A percentile compares a stretch with the other conserved stretches of the same genome.
Conservation (phyloP, 2,329 filamentous ascomycete species). For the Hymenoscyphus infarciens region DNA sequence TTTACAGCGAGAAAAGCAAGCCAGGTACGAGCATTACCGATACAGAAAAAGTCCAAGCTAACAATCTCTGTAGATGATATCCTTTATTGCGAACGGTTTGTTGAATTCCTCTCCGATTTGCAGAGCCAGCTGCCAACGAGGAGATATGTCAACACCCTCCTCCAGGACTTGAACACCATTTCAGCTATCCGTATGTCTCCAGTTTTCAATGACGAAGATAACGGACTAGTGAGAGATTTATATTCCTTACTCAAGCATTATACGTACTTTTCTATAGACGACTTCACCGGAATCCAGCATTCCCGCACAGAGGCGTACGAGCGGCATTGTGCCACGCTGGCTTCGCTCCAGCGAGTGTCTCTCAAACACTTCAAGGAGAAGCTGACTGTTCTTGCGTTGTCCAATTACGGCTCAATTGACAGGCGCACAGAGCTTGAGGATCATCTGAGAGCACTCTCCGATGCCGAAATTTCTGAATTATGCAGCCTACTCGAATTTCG, state of each 20-base stretch:
- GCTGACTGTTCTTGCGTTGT: slow-evolving; percentile 83
- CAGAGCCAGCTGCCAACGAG: slow-evolving; percentile 91
- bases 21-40: slow-evolving; percentile 38
- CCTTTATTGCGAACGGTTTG: slow-evolving; percentile 85
- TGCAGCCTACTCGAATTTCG: slow-evolving; percentile 72
- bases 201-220: slow-evolving; percentile 70
- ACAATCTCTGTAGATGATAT: slow-evolving; percentile 53
- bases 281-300: slow-evolving; percentile 78
- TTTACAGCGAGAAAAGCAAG: slow-evolving; percentile 57
- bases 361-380: slow-evolving; percentile 86
- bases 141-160: slow-evolving; percentile 84
- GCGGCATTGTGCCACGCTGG: slow-evolving; percentile 70
- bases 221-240: slow-evolving; percentile 76
- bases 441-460: slow-evolving; percentile 68
- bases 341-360: slow-evolving; percentile 73
- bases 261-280: slow-evolving; percentile 83
- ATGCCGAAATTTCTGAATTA: slow-evolving; percentile 69
- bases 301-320: slow-evolving; percentile 72
- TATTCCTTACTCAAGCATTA: slow-evolving; percentile 80
- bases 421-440: slow-evolving; percentile 73
- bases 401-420: slow-evolving; percentile 87
- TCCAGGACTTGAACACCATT: slow-evolving; percentile 82
- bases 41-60: slow-evolving; percentile 25
- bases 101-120: slow-evolving; percentile 86
- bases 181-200: slow-evolving; percentile 75